Evolutionary conservation across 345 rosid genomes (phyloP), one percentile per base, ranked within the genome.

Genomic region (Brassica cretica): DNA sequence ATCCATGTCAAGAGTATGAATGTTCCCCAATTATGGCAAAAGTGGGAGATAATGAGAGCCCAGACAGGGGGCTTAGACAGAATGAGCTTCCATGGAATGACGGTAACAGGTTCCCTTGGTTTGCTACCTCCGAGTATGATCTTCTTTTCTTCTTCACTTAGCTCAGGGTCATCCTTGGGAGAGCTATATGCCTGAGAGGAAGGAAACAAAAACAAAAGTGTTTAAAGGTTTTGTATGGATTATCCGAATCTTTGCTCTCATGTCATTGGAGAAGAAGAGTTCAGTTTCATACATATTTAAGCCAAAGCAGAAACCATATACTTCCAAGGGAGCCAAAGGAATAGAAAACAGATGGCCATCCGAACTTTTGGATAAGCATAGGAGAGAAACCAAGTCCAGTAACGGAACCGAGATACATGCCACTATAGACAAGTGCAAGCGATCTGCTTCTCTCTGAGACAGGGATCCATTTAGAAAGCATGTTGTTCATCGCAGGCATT

Each of bases 401-500:
- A 68, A 94, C 97, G 76, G 98, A 94, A 74, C 98, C 98, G 66
- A 94, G 97, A 85, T 94, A 91, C 98, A 94, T 94, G 83, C 97
- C 98, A 70, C 98, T 94, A 61, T 94, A 94, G 66, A 94, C 98
- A 1, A 92, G 80, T 49, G 98, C 91, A 82, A 92, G 94, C 27
- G 98, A 91, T 80, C 98, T 91, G 88, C 98, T 94, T 85, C 98
- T 89, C 84, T 94, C 97, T 16, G 97, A 92, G 80, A 94, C 97
- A 35, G 98, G 97, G 85, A 94, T 88, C 98, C 98, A 94, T 86
- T 88, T 92, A 21, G 98, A 94, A 71, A 94, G 88, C 72, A 92
- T 81, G 89, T 92, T 94, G 86, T 94, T 94, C 98, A 94, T 94
- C 44, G 98, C 97, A 82, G 98, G 98, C 98, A 94, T 94, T 53